Conservation (phyloP, 805 yeast species). For the Nakazawaea anatomiae region DNA sequence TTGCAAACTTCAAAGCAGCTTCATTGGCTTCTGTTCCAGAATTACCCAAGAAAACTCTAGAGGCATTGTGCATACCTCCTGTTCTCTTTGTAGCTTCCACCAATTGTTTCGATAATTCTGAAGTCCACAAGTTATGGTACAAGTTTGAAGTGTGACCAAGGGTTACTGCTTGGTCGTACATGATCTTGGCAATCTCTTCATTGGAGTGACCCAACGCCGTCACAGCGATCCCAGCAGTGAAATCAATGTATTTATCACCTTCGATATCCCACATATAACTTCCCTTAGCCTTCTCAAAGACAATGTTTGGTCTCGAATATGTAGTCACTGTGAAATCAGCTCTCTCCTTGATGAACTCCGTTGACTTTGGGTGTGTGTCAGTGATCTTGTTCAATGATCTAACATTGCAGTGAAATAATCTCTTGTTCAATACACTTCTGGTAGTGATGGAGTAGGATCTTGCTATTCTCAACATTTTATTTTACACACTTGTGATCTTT, state of each 20-base stretch:
- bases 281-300: slow-evolving; percentile 77
- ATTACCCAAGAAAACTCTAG: slow-evolving; percentile 60
- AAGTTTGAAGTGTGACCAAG: slow-evolving; percentile 83
- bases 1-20: slow-evolving; percentile 57
- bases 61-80: slow-evolving; percentile 80
- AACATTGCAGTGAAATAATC: neutral
- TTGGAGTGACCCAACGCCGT: slow-evolving; percentile 90
- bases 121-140: slow-evolving; percentile 79
- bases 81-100: slow-evolving; percentile 60
- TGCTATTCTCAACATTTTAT: neutral
- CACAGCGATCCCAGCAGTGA: slow-evolving; percentile 95
- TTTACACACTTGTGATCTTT: neutral
- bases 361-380: slow-evolving; percentile 20
- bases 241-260: slow-evolving; percentile 75
- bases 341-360: slow-evolving; percentile 34
- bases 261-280: slow-evolving; percentile 77
- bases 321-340: slow-evolving; percentile 66
- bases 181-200: slow-evolving; percentile 63
- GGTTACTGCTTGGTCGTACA: slow-evolving; percentile 64
- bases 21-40: slow-evolving; percentile 59
- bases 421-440: neutral
- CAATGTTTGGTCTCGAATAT: slow-evolving; percentile 71
- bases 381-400: neutral
- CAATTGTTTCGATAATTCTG: slow-evolving; percentile 66
- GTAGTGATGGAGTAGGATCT: neutral